Evolutionary conservation across 306 rosid species (phyloP).

Genomic region (Begonia masoniana): DNA sequence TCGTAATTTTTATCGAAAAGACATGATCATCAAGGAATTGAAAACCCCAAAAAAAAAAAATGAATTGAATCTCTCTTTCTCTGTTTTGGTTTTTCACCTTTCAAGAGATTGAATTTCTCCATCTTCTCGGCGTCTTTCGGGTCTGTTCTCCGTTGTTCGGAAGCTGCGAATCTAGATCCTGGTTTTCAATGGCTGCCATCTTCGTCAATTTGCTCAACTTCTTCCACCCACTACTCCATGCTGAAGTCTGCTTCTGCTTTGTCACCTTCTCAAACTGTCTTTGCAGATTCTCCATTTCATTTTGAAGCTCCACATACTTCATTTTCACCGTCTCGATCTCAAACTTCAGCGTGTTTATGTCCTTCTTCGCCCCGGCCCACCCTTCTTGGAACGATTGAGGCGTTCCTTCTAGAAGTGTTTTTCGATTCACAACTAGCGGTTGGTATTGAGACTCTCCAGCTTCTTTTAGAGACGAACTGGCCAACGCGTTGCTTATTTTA

Average conservation of each 20-base stretch:
- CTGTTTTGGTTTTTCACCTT: conserved; percentile 4
- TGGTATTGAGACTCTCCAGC: conserved; percentile 42
- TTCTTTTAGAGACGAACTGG: conserved; percentile 56
- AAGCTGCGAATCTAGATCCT: conserved; percentile 30
- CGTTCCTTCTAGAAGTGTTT: conserved; percentile 75
- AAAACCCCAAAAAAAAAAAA: conserved; percentile 11
- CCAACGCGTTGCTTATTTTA: conserved; percentile 73
- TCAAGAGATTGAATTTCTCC: conserved; percentile 94
- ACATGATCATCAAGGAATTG: neutral
- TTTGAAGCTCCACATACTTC: conserved; percentile 77
- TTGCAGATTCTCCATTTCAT: conserved; percentile 74
- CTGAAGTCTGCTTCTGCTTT: conserved; percentile 72
- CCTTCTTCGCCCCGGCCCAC: conserved; percentile 82
- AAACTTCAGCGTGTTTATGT: conserved; percentile 83
- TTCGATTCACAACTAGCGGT: conserved; percentile 55
- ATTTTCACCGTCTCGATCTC: conserved; percentile 81
- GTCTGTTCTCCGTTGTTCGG: conserved; percentile 29
- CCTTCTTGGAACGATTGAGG: conserved; percentile 99
- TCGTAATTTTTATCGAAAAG: conserved; percentile 8
- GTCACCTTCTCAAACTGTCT: conserved; percentile 76
- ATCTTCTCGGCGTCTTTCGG: conserved; percentile 61
- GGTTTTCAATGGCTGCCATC: conserved; percentile 36
- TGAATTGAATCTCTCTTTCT: conserved; percentile 7
- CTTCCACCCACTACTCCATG: conserved; percentile 98
- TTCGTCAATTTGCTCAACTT: conserved; percentile 79